Evolutionary conservation across 2,329 filamentous ascomycete genomes (phyloP).

Genomic region (Penicillium sp.): DNA sequence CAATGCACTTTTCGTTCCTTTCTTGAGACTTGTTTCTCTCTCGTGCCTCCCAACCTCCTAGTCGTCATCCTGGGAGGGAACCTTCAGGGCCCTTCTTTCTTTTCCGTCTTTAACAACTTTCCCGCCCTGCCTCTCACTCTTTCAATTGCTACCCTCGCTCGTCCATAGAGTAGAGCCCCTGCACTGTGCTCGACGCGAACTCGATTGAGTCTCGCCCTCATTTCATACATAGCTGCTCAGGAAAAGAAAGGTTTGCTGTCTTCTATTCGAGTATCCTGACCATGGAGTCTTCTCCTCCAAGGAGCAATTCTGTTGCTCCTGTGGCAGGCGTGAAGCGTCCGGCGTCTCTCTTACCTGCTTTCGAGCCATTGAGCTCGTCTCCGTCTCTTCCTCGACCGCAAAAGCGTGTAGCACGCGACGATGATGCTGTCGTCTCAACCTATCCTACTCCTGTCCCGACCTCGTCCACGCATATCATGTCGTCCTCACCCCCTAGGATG

Average conservation of each 20-base stretch:
- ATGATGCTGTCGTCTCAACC: slow-evolving; percentile 55
- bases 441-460: slow-evolving; percentile 95
- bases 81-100: slow-evolving; percentile 26
- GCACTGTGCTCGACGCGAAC: slow-evolving; percentile 30
- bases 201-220: slow-evolving; percentile 25
- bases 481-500: slow-evolving; percentile 76
- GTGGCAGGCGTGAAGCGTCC: slow-evolving; percentile 52
- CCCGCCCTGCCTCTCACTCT: slow-evolving; percentile 18
- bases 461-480: slow-evolving; percentile 88
- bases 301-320: slow-evolving; percentile 38
- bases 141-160: slow-evolving; percentile 20
- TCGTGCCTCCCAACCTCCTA: slow-evolving; percentile 32
- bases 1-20: slow-evolving; percentile 30
- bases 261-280: slow-evolving; percentile 15
- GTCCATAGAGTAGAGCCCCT: slow-evolving; percentile 21
- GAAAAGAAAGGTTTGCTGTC: slow-evolving; percentile 7
- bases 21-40: slow-evolving; percentile 25
- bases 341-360: slow-evolving; percentile 54
- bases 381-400: slow-evolving; percentile 53
- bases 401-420: slow-evolving; percentile 53
- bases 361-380: slow-evolving; percentile 55
- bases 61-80: slow-evolving; percentile 24
- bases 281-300: slow-evolving; percentile 49
- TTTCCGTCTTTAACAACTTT: slow-evolving; percentile 25
- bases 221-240: slow-evolving; percentile 16